These are phyloP conservation scores for Craterostigma plantagineum DNA, from an alignment of 257 asterid genomes.

Conservation along the genomic window DNA sequence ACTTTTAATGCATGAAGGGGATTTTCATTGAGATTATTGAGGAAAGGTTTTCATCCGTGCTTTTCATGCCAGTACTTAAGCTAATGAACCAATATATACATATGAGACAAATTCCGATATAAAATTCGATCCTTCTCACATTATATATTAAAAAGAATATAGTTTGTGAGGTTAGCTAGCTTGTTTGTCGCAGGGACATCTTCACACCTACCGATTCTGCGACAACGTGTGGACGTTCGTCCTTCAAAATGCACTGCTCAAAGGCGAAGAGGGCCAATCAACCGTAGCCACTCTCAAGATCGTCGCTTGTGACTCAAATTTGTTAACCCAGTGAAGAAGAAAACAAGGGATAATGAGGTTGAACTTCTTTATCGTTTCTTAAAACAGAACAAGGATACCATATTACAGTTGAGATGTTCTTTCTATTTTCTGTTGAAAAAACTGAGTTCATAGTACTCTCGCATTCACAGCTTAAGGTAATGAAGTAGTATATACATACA, in stretches of 20 bases:
- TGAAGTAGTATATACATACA: no score
- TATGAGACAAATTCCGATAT: no score
- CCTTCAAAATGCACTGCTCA: slow-evolving; percentile 67
- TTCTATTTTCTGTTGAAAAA: no score
- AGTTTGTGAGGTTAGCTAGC: neutral
- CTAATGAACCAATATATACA: neutral
- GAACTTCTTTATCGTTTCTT: no score
- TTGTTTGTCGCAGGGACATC: slow-evolving; percentile 74
- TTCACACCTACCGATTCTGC: slow-evolving; percentile 82
- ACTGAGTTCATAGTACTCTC: no score
- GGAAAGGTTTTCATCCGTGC: no score
- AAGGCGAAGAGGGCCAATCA: slow-evolving; percentile 68
- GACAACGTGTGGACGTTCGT: slow-evolving; percentile 96
- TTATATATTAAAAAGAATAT: neutral
- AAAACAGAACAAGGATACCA: no score
- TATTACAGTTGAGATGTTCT: no score
- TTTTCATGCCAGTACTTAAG: neutral
- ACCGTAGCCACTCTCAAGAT: slow-evolving; percentile 53
- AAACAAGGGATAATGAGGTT: no score
- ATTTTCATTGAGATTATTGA: no score
- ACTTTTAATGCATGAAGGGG: no score
- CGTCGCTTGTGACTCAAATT: slow-evolving; percentile 82
- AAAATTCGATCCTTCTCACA: neutral
- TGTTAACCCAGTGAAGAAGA: slow-evolving; percentile 19
- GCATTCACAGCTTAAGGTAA: no score